A percentile compares a stretch with the other conserved stretches of the same genome.
phyloP scores from a whole-genome alignment of 139 green algal genomes.

The Picocystis salinarum region DNA sequence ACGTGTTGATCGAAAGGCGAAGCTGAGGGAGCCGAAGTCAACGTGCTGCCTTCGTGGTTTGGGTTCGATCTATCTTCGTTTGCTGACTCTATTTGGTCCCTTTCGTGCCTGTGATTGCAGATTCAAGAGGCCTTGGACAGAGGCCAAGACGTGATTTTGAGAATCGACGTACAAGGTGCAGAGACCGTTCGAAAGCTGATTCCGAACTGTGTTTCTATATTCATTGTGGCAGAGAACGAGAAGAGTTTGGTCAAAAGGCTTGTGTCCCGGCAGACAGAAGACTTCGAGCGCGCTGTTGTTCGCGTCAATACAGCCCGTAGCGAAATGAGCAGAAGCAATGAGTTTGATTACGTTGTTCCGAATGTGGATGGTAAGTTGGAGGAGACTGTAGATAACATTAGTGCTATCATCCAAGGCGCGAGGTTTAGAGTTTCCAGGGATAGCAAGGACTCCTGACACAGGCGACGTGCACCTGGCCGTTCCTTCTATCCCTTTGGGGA shows the following conservation, averaged over 20 bases:
- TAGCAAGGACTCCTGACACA: no score
- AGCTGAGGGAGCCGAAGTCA: no score
- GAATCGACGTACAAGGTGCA: slow-evolving; percentile 82
- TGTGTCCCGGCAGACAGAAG: slow-evolving; percentile 67
- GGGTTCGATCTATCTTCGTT: no score
- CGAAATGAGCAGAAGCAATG: slow-evolving; percentile 33
- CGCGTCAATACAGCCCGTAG: slow-evolving; percentile 52
- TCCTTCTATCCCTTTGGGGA: no score
- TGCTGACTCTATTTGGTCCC: no score
- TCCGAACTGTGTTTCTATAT: slow-evolving; percentile 61
- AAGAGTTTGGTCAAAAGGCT: slow-evolving; percentile 52
- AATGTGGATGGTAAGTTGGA: slow-evolving; percentile 66
- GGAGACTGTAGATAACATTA: slow-evolving; percentile 40
- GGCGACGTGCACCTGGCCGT: no score
- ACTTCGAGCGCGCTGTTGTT: slow-evolving; percentile 24
- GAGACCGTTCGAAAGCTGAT: slow-evolving; percentile 55
- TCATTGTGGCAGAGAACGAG: slow-evolving; percentile 66
- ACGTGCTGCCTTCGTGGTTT: no score
- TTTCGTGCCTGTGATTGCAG: slow-evolving; percentile 38
- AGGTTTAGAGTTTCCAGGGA: slow-evolving; percentile 19
- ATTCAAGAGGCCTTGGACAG: slow-evolving; percentile 28
- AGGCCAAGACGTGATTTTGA: slow-evolving; percentile 71
- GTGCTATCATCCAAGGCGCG: slow-evolving; percentile 68
- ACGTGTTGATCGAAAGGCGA: no score
- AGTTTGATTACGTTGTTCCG: slow-evolving; percentile 91